phyloP scores from a whole-genome alignment of 2,329 filamentous ascomycete genomes.

The Cercospora sp. region DNA sequence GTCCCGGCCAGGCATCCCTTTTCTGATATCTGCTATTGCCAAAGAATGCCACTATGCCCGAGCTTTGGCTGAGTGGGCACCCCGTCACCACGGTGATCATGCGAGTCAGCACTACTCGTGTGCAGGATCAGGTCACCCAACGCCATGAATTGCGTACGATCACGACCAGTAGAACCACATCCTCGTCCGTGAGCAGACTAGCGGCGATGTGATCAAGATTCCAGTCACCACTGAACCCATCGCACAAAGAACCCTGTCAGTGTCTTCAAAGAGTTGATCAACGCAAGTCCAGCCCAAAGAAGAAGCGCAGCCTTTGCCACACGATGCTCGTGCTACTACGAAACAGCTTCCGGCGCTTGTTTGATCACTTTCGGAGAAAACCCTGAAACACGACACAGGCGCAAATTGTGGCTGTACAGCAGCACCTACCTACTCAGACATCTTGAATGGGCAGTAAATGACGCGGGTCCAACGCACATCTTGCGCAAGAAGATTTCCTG shows the following conservation, averaged over 20 bases:
- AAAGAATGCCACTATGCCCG: not conserved
- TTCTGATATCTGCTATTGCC: not conserved
- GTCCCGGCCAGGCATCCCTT: not conserved
- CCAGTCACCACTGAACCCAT: not conserved
- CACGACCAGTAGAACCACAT: not conserved
- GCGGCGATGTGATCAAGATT: not conserved
- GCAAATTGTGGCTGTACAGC: not conserved
- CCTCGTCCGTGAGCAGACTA: not conserved
- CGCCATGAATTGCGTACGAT: not conserved
- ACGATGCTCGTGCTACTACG: slow-evolving; percentile 3
- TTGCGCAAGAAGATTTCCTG: not conserved
- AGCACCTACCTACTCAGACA: not conserved
- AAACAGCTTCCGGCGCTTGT: slow-evolving; percentile 1
- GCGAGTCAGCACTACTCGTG: slow-evolving; percentile 2
- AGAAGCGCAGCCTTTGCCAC: slow-evolving; percentile 3
- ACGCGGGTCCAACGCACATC: not conserved
- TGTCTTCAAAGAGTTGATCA: not conserved
- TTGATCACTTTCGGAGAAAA: slow-evolving; percentile 6
- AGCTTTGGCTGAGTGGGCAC: not conserved
- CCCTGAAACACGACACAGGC: slow-evolving; percentile 2
- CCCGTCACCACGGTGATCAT: not conserved
- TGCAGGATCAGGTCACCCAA: not conserved
- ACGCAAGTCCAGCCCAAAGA: not conserved
- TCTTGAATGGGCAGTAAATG: not conserved
- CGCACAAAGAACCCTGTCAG: not conserved